Evolutionary conservation across 2,329 filamentous ascomycete species (phyloP), one percentile per base, ranked within the genome.

Genomic region (Ophiosphaerella herpotricha): DNA sequence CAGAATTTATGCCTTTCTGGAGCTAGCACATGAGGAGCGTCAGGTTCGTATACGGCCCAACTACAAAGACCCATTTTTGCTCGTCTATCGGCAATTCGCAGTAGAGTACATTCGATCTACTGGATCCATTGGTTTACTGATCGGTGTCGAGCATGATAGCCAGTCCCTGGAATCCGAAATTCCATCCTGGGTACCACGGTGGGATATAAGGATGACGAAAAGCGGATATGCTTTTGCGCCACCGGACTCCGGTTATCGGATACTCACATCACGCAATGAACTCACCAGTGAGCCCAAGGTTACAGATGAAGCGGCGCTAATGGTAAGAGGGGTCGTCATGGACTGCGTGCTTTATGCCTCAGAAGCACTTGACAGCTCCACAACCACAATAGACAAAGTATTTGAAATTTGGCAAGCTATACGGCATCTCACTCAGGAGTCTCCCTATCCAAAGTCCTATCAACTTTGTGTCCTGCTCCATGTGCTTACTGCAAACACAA

Each of bases 1-100:
- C 31, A 37, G 50, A 21, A 53, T 56, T 32, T 56, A 46, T 14
- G 49, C 54, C 13, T 53, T 56, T 21, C 35, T 56, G n/a, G 50
- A 53, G 16, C 47, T 38, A 3, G 39, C 48, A 5, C 39, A 50
- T n/a, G 21, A 46, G 33, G 7, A 37, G 39, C 31, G 32, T 12
- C 35, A 31, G 3, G 31, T 55, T 16, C 18, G n/a, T 4, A 14
- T 55, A 6, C 31, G 36, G 2, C 52, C 52, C 7, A 55, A 55
- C 18, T 55, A 55, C 39, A 49, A 44, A 3, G 48, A 52, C n/a
- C 3, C 41, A 4, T 49, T 44, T 6, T 24, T 33, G 5, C 47
- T 49, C 5, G 48, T 55, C n/a, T 55, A 55, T 31, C 46, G 34
- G 7, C 40, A 52, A n/a, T 55, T 55, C 21, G 52, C 52, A 3